Evolutionary conservation across 768 basidiomycete genomes (phyloP).

Genomic region (Fomitopsis pulvina): DNA sequence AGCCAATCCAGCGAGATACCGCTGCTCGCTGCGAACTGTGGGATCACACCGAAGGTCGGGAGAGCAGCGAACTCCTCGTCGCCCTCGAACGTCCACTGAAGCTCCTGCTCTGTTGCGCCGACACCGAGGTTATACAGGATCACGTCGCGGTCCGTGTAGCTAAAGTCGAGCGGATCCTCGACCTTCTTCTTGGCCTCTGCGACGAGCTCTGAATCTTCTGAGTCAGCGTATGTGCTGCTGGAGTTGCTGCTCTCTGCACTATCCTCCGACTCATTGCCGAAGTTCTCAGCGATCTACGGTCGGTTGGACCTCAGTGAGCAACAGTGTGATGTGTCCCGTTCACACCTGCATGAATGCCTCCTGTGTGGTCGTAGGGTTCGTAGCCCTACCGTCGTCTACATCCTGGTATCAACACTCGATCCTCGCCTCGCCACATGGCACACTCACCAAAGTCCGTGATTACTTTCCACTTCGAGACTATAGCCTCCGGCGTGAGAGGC

Average conservation of each 20-base stretch:
- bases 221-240: constrained; percentile 51
- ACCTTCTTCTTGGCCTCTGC: constrained; percentile 68
- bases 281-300: constrained; percentile 50
- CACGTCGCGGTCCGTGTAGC: constrained; percentile 84
- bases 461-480: constrained; percentile 70
- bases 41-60: constrained; percentile 94
- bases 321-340: neutral
- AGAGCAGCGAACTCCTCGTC: constrained; percentile 80
- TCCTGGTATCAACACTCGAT: neutral
- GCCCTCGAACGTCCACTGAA: constrained; percentile 88
- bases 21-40: constrained; percentile 74
- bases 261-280: constrained; percentile 36
- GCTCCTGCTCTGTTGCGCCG: constrained; percentile 88
- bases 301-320: neutral
- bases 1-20: constrained; percentile 76
- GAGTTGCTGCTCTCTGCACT: constrained; percentile 9
- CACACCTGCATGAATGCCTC: constrained; percentile 74
- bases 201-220: constrained; percentile 80
- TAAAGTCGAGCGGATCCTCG: constrained; percentile 51
- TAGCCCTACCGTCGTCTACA: constrained; percentile 74
- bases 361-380: constrained; percentile 65
- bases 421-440: constrained; percentile 7
- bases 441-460: constrained; percentile 79
- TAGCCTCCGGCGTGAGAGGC: constrained; percentile 71
- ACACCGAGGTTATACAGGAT: constrained; percentile 94